These are phyloP conservation scores for Pseudopithomyces chartarum DNA, from an alignment of 2,329 filamentous ascomycete species.

Conservation along the genomic window DNA sequence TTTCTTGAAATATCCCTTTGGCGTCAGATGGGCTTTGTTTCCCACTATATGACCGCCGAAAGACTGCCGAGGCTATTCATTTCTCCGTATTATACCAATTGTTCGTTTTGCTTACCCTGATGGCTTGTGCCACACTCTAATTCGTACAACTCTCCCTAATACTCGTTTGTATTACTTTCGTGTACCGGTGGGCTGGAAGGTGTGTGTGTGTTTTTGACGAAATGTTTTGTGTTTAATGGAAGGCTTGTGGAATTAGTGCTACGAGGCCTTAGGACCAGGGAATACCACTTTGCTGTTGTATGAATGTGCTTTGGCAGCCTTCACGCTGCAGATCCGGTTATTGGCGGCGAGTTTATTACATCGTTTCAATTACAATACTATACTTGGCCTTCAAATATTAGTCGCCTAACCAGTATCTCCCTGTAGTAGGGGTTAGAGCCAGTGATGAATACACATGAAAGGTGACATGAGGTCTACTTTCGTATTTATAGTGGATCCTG, in stretches of 20 bases:
- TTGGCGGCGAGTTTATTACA: not conserved
- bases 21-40: constrained; percentile 8
- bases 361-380: no score
- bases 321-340: not conserved
- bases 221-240: constrained; percentile 19
- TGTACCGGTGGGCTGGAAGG: not conserved
- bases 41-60: not conserved
- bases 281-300: constrained; percentile 6
- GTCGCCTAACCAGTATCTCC: no score
- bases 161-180: not conserved
- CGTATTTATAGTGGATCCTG: no score
- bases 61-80: not conserved
- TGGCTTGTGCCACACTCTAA: constrained; percentile 9
- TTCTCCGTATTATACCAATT: constrained; percentile 20
- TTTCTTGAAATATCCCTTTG: constrained; percentile 1
- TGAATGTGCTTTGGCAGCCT: not conserved
- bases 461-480: no score
- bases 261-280: not conserved
- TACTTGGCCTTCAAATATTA: no score
- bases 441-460: no score
- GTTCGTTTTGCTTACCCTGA: not conserved
- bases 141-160: constrained; percentile 17
- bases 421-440: no score
- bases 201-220: not conserved
- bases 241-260: not conserved